These are phyloP conservation scores for Phytophthora citricola DNA, from an alignment of 352 stramenopile species.

Conservation along the genomic window DNA sequence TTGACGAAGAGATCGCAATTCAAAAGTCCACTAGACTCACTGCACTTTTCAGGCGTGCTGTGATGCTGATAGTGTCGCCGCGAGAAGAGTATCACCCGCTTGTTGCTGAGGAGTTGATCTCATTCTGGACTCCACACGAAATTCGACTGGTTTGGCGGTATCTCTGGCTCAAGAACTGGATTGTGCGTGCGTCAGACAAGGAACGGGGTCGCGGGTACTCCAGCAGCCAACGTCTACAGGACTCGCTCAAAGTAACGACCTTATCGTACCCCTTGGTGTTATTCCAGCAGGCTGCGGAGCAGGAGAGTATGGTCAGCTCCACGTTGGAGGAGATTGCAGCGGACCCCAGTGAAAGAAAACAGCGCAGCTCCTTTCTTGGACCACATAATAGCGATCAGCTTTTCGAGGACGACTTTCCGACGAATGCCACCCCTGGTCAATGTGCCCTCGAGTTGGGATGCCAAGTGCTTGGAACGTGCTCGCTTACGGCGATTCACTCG, in stretches of 20 bases:
- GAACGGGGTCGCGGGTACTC: constrained; percentile 72
- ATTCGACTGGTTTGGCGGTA: constrained; percentile 86
- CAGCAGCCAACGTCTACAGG: constrained; percentile 67
- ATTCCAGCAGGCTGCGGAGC: constrained; percentile 79
- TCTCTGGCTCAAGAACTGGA: constrained; percentile 88
- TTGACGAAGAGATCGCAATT: constrained; percentile 77
- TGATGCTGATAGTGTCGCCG: constrained; percentile 85
- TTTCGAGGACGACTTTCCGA: constrained; percentile 76
- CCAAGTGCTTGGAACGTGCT: constrained; percentile 76
- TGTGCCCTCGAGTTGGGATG: constrained; percentile 70
- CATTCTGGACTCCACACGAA: constrained; percentile 74
- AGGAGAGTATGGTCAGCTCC: constrained; percentile 72
- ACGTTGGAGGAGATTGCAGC: constrained; percentile 65
- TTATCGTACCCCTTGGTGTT: constrained; percentile 71
- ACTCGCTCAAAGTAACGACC: constrained; percentile 75
- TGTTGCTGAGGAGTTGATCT: constrained; percentile 84
- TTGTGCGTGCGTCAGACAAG: constrained; percentile 77
- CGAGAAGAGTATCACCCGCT: constrained; percentile 79
- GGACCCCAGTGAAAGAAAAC: constrained; percentile 15
- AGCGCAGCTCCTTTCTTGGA: constrained; percentile 1
- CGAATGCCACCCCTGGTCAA: constrained; percentile 72
- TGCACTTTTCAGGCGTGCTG: constrained; percentile 74
- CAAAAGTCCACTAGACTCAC: constrained; percentile 60
- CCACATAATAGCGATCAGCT: constrained; percentile 40
- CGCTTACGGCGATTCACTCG: constrained; percentile 48